Evolutionary conservation across 768 basidiomycete genomes (phyloP), one percentile per base, ranked within the genome.

Genomic region (Lentinus tigrinus): DNA sequence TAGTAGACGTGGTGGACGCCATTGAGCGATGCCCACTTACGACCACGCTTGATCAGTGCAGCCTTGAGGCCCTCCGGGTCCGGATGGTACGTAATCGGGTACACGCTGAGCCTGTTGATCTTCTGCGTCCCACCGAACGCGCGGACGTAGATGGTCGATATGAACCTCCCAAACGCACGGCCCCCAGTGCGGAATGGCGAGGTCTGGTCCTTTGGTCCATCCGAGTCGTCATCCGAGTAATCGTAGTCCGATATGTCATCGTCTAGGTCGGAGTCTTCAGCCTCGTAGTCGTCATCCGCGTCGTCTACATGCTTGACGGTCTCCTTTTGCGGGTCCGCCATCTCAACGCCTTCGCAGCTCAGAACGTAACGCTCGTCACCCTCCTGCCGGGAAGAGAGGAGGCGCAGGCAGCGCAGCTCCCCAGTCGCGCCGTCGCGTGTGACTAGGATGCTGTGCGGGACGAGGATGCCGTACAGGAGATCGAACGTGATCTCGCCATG

Each of bases 401-500:
- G 73, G 48, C 77, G 74, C 66, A 85, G 80, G 2, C 83, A 74
- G 40, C 84, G 78, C 2, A 78, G 78, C 38, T 81, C 80, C n/a
- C 78, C 79, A 0, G 84, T 84, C 36, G 81, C 72, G 21, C 79
- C 75, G 69, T 85, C 85, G 8, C 68, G 75, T 0, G 79, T 77
- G 27, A 84, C 78, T 64, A 87, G 71, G 54, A 81, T 68, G 13
- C 78, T 74, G 39, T 79, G 73, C 1, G 83, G 84, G 27, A 82
- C 74, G 49, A 85, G 74, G 62, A 86, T 76, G 17, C 80, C 74
- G 65, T 81, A 81, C 51, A 85, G 73, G 24, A 81, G 50, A n/a
- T 81, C 78, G 63, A 75, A 85, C 3, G 81, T 81, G 63, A 86
- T 86, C 65, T 87, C 85, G 13, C 74, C 75, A 60, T 85, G 83